Conservation (phyloP, 129 eudicot genomes). For the Flaveria robusta region DNA sequence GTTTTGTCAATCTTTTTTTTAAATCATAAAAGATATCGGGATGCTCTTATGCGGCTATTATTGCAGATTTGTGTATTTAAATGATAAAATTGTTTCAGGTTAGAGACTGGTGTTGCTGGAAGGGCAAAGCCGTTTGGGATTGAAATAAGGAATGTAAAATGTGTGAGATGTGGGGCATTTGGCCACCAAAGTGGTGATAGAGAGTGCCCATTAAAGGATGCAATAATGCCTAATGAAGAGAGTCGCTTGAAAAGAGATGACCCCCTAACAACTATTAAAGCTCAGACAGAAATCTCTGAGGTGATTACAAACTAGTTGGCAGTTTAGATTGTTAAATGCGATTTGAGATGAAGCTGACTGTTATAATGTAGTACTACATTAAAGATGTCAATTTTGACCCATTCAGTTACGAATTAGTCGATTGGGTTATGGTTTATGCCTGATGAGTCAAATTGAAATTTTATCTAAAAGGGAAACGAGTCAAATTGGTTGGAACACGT, state of each 20-base stretch:
- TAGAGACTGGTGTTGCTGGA: constrained; percentile 84
- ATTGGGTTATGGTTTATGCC: background rate
- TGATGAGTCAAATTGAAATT: background rate
- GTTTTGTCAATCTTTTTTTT: background rate
- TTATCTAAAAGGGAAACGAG: background rate
- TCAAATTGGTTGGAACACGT: background rate
- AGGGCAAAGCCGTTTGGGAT: constrained; percentile 90
- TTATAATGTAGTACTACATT: background rate
- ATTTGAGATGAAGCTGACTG: constrained; percentile 12
- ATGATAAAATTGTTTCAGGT: constrained; percentile 47
- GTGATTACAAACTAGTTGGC: constrained; percentile 37
- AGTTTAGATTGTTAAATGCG: constrained; percentile 14
- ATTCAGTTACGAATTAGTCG: background rate
- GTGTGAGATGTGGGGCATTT: constrained; percentile 86
- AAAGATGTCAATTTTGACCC: constrained; percentile 3
- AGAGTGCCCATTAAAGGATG: constrained; percentile 93
- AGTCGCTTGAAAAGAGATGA: constrained; percentile 93
- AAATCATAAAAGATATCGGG: background rate
- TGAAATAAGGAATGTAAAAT: constrained; percentile 96
- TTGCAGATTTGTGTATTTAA: constrained; percentile 19
- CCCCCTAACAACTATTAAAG: constrained; percentile 89
- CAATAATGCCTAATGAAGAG: constrained; percentile 96
- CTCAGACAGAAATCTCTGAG: constrained; percentile 82
- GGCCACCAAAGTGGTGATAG: constrained; percentile 99
- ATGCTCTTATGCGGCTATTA: background rate